Base-by-base conservation (phyloP, 768 basidiomycete species). In the Pluteus cervinus region DNA sequence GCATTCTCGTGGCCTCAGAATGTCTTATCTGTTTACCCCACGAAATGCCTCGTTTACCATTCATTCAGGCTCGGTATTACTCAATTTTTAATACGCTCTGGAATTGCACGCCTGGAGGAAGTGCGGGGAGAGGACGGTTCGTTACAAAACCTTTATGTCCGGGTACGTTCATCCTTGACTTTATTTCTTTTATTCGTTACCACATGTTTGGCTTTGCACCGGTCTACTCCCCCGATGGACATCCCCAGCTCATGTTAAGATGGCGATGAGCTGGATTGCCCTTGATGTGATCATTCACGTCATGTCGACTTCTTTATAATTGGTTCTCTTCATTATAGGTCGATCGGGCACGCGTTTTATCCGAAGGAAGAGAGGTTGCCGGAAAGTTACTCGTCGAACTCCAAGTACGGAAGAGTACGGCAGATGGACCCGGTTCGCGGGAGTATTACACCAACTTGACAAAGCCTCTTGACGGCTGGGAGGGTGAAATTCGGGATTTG, bases 11-110 rank as follows among this genome's bases (percentile, higher is more conserved):
- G 17, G 21, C 12, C 18, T 5, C 31, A 32, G 15, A 31, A 14
- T 24, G 18, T 29, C n/a, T 22, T 17, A 22, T 35, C 40, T 17
- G 12, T 18, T 40, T 39, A 42, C 29, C 39, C 32, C 24, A 41
- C 25, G 10, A 42, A 25, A 24, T 30, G 29, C n/a, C 17, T 21
- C 15, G 25, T 24, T 29, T 31, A 17, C n/a, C n/a, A n/a, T n/a
- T n/a, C n/a, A n/a, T n/a, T n/a, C 39, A 87, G 87, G 17, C 65
- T 89, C 43, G 87, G 89, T 21, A 90, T 93, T 56, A 83, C 83
- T 8, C 80, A 86, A 39, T 80, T 81, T 61, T 65, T 93, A 48
- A 79, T 87, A 44, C 62, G 73, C 18, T 73, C 73, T 24, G 84
- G 81, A 12, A 69, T 92, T 42, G 85, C 79, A 10, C 61, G 69